These are phyloP conservation scores for Syzygium syzygioides DNA, from an alignment of 441 rosid species.

Conservation along the genomic window DNA sequence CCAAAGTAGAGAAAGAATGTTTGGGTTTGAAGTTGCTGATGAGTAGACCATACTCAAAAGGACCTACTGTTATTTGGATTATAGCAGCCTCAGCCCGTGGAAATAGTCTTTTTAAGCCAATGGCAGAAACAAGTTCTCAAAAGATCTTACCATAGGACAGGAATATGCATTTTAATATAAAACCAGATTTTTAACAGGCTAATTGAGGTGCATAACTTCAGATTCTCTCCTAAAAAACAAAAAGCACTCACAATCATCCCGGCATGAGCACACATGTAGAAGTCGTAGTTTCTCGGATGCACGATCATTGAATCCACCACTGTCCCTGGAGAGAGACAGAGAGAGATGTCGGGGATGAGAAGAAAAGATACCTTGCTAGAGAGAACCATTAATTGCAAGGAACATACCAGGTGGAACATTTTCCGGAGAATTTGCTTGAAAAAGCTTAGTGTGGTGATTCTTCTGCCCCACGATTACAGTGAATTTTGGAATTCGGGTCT, in stretches of 20 bases:
- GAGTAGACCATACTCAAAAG: background rate
- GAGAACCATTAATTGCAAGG: background rate
- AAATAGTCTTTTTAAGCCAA: background rate
- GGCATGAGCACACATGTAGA: conserved; percentile 86
- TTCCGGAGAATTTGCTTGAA: conserved; percentile 47
- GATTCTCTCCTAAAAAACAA: background rate
- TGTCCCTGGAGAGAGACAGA: conserved; percentile 41
- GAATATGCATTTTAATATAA: too few species aligned
- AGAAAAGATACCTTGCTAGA: background rate
- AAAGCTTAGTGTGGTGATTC: conserved; percentile 82
- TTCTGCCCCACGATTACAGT: conserved; percentile 83
- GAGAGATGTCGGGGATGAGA: background rate
- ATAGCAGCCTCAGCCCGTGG: background rate
- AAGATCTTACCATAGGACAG: background rate
- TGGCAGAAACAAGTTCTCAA: background rate
- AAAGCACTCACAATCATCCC: conserved; percentile 57
- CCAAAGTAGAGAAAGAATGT: background rate
- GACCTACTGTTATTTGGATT: background rate
- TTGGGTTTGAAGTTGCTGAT: background rate
- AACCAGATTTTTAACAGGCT: background rate
- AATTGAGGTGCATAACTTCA: background rate
- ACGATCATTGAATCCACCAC: conserved; percentile 78
- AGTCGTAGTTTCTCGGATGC: conserved; percentile 82
- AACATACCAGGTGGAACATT: conserved; percentile 77
- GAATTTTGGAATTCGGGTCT: conserved; percentile 63